A percentile compares a stretch with the other conserved stretches of the same genome.
Conservation (phyloP, 2,329 filamentous ascomycete species). For the Cryphonectria radicalis region DNA sequence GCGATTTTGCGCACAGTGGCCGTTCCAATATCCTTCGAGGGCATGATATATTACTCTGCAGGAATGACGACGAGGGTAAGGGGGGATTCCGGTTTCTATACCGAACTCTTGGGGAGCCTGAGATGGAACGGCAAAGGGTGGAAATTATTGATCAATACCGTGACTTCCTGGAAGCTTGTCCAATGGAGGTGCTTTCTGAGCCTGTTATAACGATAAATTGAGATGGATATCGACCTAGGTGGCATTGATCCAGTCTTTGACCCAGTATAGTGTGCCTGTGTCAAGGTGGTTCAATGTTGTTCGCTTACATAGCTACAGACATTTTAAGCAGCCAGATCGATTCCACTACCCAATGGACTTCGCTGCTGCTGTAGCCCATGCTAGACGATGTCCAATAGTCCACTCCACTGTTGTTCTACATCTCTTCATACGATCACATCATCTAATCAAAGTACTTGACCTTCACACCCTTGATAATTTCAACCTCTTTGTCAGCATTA, state of each 20-base stretch:
- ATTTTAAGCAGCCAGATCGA: too few species aligned
- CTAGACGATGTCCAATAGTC: not conserved
- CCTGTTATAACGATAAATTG: too few species aligned
- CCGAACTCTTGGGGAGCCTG: not conserved
- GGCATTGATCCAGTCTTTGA: not conserved
- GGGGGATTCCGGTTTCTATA: too few species aligned
- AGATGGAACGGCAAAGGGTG: not conserved
- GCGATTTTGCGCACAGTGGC: not conserved
- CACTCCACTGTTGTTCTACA: not conserved
- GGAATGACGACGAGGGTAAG: too few species aligned
- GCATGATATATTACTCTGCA: not conserved
- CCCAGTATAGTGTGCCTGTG: not conserved
- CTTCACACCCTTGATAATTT: slow-evolving; percentile 29
- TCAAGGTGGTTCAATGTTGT: not conserved
- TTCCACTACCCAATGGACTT: not conserved
- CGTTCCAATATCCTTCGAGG: not conserved
- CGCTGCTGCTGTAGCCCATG: not conserved
- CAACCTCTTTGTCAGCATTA: slow-evolving; percentile 27
- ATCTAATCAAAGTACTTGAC: slow-evolving; percentile 28
- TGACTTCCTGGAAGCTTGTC: not conserved
- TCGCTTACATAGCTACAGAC: too few species aligned
- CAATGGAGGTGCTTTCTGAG: not conserved
- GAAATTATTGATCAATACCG: not conserved
- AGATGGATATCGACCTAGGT: not conserved
- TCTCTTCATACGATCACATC: not conserved